Evolutionary conservation across 148 eudicot genomes (phyloP).

Genomic region (Agrostemma githago): DNA sequence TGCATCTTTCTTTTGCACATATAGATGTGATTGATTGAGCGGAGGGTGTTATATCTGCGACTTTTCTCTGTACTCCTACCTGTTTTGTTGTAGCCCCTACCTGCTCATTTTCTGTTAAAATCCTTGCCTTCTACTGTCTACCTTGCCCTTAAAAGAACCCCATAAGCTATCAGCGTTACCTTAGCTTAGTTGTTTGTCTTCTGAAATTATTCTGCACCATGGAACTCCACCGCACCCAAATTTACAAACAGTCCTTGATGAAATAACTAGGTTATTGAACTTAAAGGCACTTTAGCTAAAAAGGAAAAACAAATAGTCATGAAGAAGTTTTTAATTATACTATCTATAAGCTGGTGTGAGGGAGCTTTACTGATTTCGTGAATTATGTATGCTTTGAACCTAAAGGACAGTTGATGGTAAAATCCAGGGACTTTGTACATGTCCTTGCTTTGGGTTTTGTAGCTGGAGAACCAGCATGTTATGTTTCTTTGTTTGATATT

Average conservation of each 20-base stretch:
- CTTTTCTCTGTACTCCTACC: neutral
- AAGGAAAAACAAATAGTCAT: neutral
- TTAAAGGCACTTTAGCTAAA: no score
- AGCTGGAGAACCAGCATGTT: neutral
- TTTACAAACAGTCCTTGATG: neutral
- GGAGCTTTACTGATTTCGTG: neutral
- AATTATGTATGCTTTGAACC: neutral
- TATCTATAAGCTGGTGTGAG: neutral
- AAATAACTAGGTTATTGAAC: neutral
- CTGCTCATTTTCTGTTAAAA: neutral
- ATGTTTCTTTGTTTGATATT: slow-evolving; percentile 7
- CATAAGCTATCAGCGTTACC: neutral
- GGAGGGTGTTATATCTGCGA: neutral
- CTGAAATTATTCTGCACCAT: neutral
- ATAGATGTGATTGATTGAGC: neutral
- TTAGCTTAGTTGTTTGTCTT: neutral
- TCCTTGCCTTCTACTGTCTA: neutral
- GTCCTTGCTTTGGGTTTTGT: neutral
- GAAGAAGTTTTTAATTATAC: neutral
- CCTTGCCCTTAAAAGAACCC: neutral
- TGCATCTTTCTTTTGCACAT: neutral
- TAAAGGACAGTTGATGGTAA: slow-evolving; percentile 2
- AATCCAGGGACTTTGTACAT: neutral
- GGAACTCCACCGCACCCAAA: neutral
- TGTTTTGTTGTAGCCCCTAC: neutral